Conservation (phyloP, 2,329 filamentous ascomycete genomes). For the Botrytis pseudocinerea region DNA sequence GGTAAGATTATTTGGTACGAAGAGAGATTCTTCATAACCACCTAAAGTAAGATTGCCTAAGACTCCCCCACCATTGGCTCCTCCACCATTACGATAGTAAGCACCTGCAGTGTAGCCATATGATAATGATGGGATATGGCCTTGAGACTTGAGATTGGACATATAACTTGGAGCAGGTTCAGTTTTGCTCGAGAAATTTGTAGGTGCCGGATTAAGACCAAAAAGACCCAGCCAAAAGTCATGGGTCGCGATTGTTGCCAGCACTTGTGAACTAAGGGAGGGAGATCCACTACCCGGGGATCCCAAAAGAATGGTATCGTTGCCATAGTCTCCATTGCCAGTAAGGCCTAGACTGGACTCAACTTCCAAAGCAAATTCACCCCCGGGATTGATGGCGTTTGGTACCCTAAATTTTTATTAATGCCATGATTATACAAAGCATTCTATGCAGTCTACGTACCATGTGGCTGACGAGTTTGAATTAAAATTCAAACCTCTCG, state of each 20-base stretch:
- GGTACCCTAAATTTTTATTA: conserved; percentile 26
- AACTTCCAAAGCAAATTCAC: conserved; percentile 30
- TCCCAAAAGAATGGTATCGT: conserved; percentile 31
- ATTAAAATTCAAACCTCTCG: conserved; percentile 43
- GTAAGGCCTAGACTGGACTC: conserved; percentile 28
- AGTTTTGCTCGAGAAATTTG: conserved; percentile 29
- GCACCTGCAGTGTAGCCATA: conserved; percentile 49
- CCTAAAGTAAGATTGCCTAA: conserved; percentile 36
- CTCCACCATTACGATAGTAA: conserved; percentile 41
- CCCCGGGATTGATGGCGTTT: conserved; percentile 26
- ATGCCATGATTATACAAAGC: background rate
- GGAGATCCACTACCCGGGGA: conserved; percentile 26
- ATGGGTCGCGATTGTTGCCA: conserved; percentile 40
- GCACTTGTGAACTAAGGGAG: conserved; percentile 31
- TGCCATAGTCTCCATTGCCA: conserved; percentile 32
- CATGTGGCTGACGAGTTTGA: conserved; percentile 43
- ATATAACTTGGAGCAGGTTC: conserved; percentile 41
- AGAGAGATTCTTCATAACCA: conserved; percentile 46
- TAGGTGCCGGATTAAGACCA: conserved; percentile 32
- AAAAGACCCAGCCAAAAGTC: conserved; percentile 36
- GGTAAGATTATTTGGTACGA: conserved; percentile 43
- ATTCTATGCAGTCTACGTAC: conserved; percentile 27
- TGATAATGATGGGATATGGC: conserved; percentile 45
- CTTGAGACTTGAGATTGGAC: conserved; percentile 43
- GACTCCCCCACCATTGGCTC: conserved; percentile 22